Evolutionary conservation across 108 stramenopile species (phyloP), one percentile per base, ranked within the genome.

Genomic region (Nitzschia inconspicua): DNA sequence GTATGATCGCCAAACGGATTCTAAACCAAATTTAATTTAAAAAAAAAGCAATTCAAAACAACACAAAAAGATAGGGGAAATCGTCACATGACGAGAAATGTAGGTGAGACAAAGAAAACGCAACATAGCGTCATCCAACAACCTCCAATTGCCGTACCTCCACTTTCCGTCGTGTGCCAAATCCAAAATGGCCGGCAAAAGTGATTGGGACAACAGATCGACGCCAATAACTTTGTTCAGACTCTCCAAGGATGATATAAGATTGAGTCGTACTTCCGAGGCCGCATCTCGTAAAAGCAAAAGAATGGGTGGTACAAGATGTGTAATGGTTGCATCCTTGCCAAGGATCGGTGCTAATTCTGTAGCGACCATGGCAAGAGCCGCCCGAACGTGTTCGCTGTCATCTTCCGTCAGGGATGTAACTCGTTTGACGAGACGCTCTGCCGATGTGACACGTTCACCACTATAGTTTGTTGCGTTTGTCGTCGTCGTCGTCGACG

Each of bases 91-190:
- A n/a, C n/a, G n/a, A n/a, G n/a, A 26, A 52, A 0, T 19, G 13
- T 39, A 18, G 22, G 9, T 27, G 29, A 49, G 7, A 36, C 32
- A 20, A 24, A 35, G 14, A 24, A 44, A 4, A 16, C 22, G 16
- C 24, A 34, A 50, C 11, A 9, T 10, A 51, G 2, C 22, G 9
- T 28, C 22, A 6, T 51, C 29, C 0, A 14, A 51, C 11, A 13
- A 18, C 20, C 8, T 20, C 16, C 11, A 51, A 19, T 62, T 29
- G 4, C 11, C 64, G 29, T 66, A 59, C 60, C 79, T 75, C 98
- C 98, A 98, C 70, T 96, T 95, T 43, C 87, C 83, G 76, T 97
- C 96, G 67, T 96, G 89, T 8, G 97, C 95, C 39, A 99, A 72
- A 59, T 96, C 94, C 25, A 97, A 58, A 78, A 99, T 94, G 22